A percentile compares a stretch with the other conserved stretches of the same genome.
phyloP scores from a whole-genome alignment of 805 yeast species.

The Wickerhamiella kurtzmanii region DNA sequence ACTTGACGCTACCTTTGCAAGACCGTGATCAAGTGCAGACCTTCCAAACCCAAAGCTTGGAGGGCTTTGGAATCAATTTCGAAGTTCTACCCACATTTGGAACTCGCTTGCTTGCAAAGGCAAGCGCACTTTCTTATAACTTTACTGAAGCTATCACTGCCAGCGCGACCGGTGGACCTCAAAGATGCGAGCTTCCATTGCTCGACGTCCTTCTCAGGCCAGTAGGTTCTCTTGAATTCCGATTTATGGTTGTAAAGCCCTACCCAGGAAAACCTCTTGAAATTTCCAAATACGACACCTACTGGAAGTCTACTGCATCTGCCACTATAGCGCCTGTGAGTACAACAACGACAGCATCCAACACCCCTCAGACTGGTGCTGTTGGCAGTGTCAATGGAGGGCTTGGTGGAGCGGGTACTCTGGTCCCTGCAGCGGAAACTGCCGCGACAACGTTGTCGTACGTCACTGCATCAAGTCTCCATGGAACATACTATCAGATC shows the following conservation, averaged over 20 bases:
- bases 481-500: constrained; percentile 63
- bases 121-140: constrained; percentile 57
- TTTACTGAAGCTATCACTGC: constrained; percentile 24
- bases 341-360: constrained; percentile 33
- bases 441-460: constrained; percentile 36
- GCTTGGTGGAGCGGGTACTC: neutral
- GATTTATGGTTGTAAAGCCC: constrained; percentile 78
- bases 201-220: constrained; percentile 69
- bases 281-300: constrained; percentile 84
- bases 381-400: constrained; percentile 63
- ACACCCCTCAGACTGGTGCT: constrained; percentile 83
- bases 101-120: constrained; percentile 77
- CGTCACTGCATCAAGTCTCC: constrained; percentile 81
- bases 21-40: constrained; percentile 57
- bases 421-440: constrained; percentile 2
- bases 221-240: constrained; percentile 67
- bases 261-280: constrained; percentile 72
- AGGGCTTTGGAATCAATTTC: constrained; percentile 63
- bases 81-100: constrained; percentile 94
- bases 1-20: constrained; percentile 62
- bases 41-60: constrained; percentile 70
- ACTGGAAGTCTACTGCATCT: constrained; percentile 79
- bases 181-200: constrained; percentile 44
- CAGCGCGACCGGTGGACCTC: constrained; percentile 18
- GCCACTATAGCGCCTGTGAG: constrained; percentile 5